A percentile compares a stretch with the other conserved stretches of the same genome.
phyloP scores from a whole-genome alignment of 2,329 filamentous ascomycete genomes.

The Talaromyces atroroseus region DNA sequence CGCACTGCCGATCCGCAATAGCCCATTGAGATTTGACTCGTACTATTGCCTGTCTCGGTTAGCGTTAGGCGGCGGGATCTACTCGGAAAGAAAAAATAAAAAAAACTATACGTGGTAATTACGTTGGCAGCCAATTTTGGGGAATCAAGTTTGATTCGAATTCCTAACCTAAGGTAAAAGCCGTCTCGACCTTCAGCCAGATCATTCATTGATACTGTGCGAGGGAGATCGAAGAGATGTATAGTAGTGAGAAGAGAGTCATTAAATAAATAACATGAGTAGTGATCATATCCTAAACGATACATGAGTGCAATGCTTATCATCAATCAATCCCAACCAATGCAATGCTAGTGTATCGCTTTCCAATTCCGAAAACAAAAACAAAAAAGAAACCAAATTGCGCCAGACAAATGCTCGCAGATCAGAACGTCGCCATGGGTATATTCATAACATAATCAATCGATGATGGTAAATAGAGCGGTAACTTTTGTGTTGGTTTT shows the following conservation, averaged over 20 bases:
- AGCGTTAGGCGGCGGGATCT: background rate
- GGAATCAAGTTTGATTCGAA: background rate
- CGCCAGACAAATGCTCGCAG: constrained; percentile 6
- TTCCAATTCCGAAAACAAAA: background rate
- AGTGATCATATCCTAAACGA: constrained; percentile 1
- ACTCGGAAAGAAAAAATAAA: background rate
- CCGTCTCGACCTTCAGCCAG: constrained; percentile 7
- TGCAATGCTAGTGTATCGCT: constrained; percentile 8
- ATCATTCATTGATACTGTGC: background rate
- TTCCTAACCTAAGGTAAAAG: background rate
- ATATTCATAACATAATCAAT: constrained; percentile 8
- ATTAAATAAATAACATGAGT: background rate
- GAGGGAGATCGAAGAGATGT: constrained; percentile 6
- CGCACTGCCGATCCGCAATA: background rate
- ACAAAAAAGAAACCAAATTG: background rate
- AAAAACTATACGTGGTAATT: background rate
- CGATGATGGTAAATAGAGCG: background rate
- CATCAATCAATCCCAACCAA: background rate
- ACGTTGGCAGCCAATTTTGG: background rate
- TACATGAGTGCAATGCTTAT: background rate
- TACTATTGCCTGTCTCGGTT: background rate
- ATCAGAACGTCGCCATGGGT: constrained; percentile 5
- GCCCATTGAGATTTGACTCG: background rate
- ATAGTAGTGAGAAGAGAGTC: background rate
- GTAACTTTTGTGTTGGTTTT: constrained; percentile 2